phyloP scores from a whole-genome alignment of 495 filamentous ascomycete species.

The Hypoxylon perforatum region DNA sequence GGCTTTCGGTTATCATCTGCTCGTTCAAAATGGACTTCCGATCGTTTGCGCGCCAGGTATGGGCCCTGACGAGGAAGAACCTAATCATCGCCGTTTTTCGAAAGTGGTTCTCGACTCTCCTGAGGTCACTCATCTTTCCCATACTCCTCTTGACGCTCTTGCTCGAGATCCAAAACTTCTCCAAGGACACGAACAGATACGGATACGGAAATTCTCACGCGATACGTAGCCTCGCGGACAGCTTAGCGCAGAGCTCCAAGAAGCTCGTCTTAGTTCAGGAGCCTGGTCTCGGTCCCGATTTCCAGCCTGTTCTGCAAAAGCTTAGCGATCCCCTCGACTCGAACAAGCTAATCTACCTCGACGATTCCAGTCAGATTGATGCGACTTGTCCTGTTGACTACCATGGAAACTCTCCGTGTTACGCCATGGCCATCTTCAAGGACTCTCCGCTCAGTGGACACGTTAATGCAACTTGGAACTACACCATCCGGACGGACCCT shows the following conservation, averaged over 20 bases:
- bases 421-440: constrained; percentile 72
- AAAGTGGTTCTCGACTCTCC: constrained; percentile 66
- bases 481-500: constrained; percentile 74
- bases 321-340: constrained; percentile 59
- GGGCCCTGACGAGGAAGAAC: constrained; percentile 74
- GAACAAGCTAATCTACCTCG: constrained; percentile 61
- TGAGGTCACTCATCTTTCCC: constrained; percentile 72
- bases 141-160: constrained; percentile 70
- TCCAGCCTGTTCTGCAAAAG: constrained; percentile 68
- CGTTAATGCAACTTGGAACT: constrained; percentile 70
- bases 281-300: constrained; percentile 68
- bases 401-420: constrained; percentile 71
- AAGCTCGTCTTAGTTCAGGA: constrained; percentile 74
- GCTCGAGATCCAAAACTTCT: constrained; percentile 68
- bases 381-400: constrained; percentile 68
- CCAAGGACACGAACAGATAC: constrained; percentile 65
- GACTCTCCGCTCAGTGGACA: constrained; percentile 70
- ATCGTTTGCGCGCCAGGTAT: constrained; percentile 65
- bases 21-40: constrained; percentile 25
- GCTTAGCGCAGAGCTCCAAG: constrained; percentile 53
- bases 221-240: constrained; percentile 62
- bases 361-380: constrained; percentile 61
- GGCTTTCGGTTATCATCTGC: not conserved
- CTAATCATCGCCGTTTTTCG: constrained; percentile 68
- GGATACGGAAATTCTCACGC: constrained; percentile 67